Percentiles rank a stretch among this genome's conserved stretches.
These are phyloP conservation scores for Gastrolobium villosum DNA, from an alignment of 306 rosid genomes.

Conservation along the genomic window DNA sequence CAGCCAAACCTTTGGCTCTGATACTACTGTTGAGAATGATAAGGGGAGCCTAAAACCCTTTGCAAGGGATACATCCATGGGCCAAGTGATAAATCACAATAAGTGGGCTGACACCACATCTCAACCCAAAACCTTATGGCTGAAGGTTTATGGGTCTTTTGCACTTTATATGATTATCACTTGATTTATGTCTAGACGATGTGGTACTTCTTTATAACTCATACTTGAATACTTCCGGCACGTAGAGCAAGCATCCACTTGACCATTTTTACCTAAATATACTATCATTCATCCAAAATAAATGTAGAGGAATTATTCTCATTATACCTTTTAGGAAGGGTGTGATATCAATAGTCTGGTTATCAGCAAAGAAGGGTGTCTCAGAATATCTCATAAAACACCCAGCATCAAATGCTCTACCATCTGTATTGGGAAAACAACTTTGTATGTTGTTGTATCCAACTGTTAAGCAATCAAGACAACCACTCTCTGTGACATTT, in stretches of 20 bases:
- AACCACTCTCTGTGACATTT: slow-evolving; percentile 50
- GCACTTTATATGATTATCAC: no score
- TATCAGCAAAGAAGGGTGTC: slow-evolving; percentile 63
- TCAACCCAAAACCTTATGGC: no score
- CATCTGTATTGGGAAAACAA: slow-evolving; percentile 65
- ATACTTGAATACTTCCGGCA: no score
- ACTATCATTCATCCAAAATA: slow-evolving; percentile 7
- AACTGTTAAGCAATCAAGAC: slow-evolving; percentile 51
- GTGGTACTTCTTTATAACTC: no score
- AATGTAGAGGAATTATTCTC: background rate
- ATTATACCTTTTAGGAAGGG: slow-evolving; percentile 50
- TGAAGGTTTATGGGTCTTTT: no score
- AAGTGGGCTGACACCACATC: no score
- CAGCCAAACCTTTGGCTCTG: no score
- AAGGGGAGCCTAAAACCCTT: no score
- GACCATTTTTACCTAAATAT: background rate
- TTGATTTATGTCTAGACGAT: no score
- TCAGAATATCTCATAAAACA: slow-evolving; percentile 75
- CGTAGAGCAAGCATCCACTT: slow-evolving; percentile 1
- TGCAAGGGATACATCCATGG: no score
- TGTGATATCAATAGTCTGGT: slow-evolving; percentile 59
- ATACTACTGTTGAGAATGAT: no score
- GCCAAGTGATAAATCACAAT: no score
- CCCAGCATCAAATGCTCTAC: slow-evolving; percentile 66
- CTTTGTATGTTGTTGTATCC: slow-evolving; percentile 42